Evolutionary conservation across 1,284 basidiomycete species (phyloP), one percentile per base, ranked within the genome.

Genomic region (Cerioporus squamosus): DNA sequence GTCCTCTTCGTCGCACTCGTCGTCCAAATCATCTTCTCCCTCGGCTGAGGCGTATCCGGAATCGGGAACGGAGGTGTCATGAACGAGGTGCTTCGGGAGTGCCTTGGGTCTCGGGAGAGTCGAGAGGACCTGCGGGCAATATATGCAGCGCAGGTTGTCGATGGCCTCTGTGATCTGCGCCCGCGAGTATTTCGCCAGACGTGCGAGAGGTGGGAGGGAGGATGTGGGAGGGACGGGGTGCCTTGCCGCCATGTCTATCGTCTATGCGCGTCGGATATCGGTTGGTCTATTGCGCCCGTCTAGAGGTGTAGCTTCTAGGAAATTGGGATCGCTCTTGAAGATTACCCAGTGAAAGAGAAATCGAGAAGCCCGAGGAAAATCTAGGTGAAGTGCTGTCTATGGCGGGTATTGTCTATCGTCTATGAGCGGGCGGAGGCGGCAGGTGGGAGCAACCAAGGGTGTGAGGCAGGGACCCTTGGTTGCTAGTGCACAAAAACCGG

Each of bases 11-110:
- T 61, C 53, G 9, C 44, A 38, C 38, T 75, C 72, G 15, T 70
- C 68, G 1, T 74, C 75, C 5, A 72, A 73, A 2, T 70, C 69
- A 22, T 77, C 79, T 4, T 82, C 81, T 55, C 84, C 84, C 59
- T 84, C 84, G 15, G 81, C 83, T 42, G 85, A 87, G 4, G 85
- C 86, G 60, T 87, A 87, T 40, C 85, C 85, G 10, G 85, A 87
- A 68, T 87, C 85, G 2, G 81, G 77, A 2, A 80, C 76, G 22
- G 72, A 74, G 38, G 69, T 72, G 56, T 79, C 75, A 59, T 79
- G 77, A 31, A 75, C 64, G 23, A 70, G 66, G 56, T 74, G 72
- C 45, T 68, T 66, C 17, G 66, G 66, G 48, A 70, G 59, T 0
- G 52, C 45, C 42, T 55, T 63, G 40, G 52, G 59, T 36, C 48